Evolutionary conservation across 208 protist genomes (phyloP), one percentile per base, ranked within the genome.

Genomic region (Vickermania ingenoplastis): DNA sequence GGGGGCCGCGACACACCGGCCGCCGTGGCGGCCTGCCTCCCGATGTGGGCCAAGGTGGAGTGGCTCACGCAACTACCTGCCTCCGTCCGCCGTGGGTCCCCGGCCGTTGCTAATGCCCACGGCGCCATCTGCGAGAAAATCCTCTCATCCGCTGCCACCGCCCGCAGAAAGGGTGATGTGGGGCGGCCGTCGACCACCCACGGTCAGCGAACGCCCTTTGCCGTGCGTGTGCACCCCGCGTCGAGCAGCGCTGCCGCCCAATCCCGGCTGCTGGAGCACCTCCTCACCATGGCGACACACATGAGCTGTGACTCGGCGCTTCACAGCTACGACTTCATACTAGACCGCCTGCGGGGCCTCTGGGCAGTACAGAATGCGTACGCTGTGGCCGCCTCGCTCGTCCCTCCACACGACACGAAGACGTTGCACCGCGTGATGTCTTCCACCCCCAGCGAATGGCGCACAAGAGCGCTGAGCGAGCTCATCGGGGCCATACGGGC

Each of bases 301-400:
- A n/a, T n/a, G n/a, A n/a, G n/a, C n/a, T n/a, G n/a, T n/a, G n/a
- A n/a, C n/a, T n/a, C n/a, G n/a, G n/a, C n/a, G n/a, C n/a, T n/a
- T n/a, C n/a, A n/a, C n/a, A n/a, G n/a, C n/a, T n/a, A n/a, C n/a
- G n/a, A n/a, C n/a, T n/a, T n/a, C n/a, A n/a, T n/a, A n/a, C n/a
- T n/a, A n/a, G n/a, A n/a, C n/a, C n/a, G n/a, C n/a, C n/a, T n/a
- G n/a, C n/a, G n/a, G n/a, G n/a, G n/a, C n/a, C n/a, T n/a, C 27
- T 75, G 75, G 41, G 51, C 63, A 7, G 56, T 73, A 36, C 71
- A 68, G 36, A 82, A 79, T 61, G 63, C 67, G 21, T 59, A 86
- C 57, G 70, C 76, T 0, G 68, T 89, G 28, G 76, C 76, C 1
- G 67, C 70, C 1, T 89, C 82, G 14, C 26, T 89, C 17, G 78